phyloP scores from a whole-genome alignment of 306 rosid genomes.

The Cicer pinnatifidum region DNA sequence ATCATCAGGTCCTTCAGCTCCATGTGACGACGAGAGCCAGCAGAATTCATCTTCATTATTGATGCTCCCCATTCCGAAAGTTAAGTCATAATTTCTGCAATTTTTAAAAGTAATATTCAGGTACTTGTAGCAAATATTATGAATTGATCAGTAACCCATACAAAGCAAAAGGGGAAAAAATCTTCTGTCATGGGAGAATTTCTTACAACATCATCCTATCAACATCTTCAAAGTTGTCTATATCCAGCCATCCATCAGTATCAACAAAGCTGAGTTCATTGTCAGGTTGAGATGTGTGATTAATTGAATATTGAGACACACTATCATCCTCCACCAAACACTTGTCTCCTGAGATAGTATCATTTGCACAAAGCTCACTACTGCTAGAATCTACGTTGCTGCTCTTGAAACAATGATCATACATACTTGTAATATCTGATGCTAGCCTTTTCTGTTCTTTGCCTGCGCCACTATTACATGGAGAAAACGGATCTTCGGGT shows the following conservation, averaged over 20 bases:
- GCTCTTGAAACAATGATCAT: slow-evolving; percentile 54
- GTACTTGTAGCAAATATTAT: background rate
- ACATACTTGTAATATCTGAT: slow-evolving; percentile 51
- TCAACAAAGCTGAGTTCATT: slow-evolving; percentile 75
- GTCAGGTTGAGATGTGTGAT: slow-evolving; percentile 59
- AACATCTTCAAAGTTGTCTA: slow-evolving; percentile 80
- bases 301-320: slow-evolving; percentile 58
- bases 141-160: slow-evolving; percentile 35
- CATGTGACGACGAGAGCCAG: slow-evolving; percentile 73
- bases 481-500: slow-evolving; percentile 56
- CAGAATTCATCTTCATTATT: slow-evolving; percentile 68
- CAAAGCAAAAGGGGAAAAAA: slow-evolving; percentile 23
- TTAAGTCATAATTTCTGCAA: slow-evolving; percentile 76
- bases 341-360: slow-evolving; percentile 60
- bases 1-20: slow-evolving; percentile 60
- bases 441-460: slow-evolving; percentile 55
- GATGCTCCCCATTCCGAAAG: slow-evolving; percentile 65
- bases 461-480: slow-evolving; percentile 51
- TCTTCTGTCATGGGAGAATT: slow-evolving; percentile 17
- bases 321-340: slow-evolving; percentile 57
- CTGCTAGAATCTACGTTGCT: slow-evolving; percentile 54
- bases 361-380: slow-evolving; percentile 57
- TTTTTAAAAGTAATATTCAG: slow-evolving; percentile 38
- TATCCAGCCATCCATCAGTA: slow-evolving; percentile 79
- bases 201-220: slow-evolving; percentile 68